Conservation (phyloP, 2,329 filamentous ascomycete species). For the Periconia sp. region DNA sequence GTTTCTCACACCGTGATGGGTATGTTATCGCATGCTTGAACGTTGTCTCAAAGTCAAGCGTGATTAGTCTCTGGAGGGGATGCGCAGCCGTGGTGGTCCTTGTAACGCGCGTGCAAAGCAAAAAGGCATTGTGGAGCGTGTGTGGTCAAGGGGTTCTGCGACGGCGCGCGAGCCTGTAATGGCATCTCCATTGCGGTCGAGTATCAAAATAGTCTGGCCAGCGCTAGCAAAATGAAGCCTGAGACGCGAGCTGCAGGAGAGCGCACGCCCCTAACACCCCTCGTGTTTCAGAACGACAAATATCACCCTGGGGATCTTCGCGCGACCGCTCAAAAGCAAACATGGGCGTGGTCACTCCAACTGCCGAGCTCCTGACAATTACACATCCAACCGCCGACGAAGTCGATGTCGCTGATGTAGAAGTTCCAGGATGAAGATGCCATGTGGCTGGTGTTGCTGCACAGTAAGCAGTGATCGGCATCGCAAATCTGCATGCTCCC, state of each 20-base stretch:
- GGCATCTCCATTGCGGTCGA: constrained; percentile 18
- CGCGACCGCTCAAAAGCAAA: background rate
- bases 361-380: background rate
- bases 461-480: constrained; percentile 1
- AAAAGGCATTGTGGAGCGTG: constrained; percentile 27
- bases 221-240: constrained; percentile 29
- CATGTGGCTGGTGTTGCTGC: background rate
- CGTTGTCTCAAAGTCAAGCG: constrained; percentile 23
- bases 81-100: constrained; percentile 18
- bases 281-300: constrained; percentile 27
- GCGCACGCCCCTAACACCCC: constrained; percentile 25
- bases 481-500: constrained; percentile 14
- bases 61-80: constrained; percentile 13
- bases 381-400: background rate
- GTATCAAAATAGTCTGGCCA: constrained; percentile 42
- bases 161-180: constrained; percentile 13
- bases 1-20: constrained; percentile 31
- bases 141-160: constrained; percentile 19
- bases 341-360: background rate
- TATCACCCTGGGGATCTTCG: background rate
- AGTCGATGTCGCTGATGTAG: constrained; percentile 1
- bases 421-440: background rate
- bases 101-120: constrained; percentile 19
- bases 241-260: constrained; percentile 37
- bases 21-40: constrained; percentile 32